Conservation (phyloP, 169 alveolate species). For the Perkinsus chesapeaki region DNA sequence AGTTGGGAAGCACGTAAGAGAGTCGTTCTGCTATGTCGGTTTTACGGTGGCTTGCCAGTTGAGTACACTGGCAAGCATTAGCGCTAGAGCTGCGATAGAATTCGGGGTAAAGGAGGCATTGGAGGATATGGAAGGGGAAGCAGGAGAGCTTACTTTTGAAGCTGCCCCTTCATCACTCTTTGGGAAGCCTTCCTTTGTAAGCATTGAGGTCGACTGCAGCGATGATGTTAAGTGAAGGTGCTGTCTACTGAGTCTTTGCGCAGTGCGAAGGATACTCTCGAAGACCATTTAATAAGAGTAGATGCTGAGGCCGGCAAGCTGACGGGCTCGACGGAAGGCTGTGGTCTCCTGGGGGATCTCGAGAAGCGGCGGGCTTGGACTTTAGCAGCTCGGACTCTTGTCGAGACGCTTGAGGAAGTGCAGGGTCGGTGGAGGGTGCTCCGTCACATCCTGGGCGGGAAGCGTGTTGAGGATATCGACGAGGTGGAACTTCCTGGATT, state of each 20-base stretch:
- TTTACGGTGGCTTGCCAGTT: neutral
- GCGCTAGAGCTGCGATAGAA: neutral
- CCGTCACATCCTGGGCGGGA: neutral
- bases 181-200: neutral
- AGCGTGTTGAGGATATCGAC: neutral
- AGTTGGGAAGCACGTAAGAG: constrained; percentile 40
- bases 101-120: neutral
- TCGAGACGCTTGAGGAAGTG: neutral
- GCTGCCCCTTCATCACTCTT: neutral
- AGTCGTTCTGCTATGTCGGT: neutral
- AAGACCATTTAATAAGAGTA: neutral
- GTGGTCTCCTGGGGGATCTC: neutral
- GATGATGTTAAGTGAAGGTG: neutral
- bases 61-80: neutral
- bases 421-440: neutral
- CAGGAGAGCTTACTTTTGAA: neutral
- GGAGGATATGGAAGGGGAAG: neutral
- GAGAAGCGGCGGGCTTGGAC: neutral
- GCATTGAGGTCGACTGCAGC: neutral
- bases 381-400: neutral
- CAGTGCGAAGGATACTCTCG: neutral
- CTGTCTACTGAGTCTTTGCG: neutral
- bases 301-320: neutral
- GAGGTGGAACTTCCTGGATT: neutral
- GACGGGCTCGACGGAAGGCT: neutral